Evolutionary conservation across 2,329 filamentous ascomycete species (phyloP).

Genomic region (Reticulascus tulasneorum): DNA sequence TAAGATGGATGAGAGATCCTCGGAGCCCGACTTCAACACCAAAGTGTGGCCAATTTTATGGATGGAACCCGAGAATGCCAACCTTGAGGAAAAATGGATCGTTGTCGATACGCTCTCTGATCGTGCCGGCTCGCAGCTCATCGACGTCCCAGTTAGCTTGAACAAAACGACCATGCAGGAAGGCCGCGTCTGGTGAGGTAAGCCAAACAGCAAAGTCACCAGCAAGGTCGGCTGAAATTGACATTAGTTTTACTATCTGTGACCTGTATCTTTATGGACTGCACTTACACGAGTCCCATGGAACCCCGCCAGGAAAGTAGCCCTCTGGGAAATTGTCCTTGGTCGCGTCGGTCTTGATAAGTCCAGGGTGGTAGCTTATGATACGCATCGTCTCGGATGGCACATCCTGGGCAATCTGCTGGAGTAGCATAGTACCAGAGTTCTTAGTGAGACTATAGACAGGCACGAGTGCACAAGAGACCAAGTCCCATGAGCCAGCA

Average conservation of each 20-base stretch:
- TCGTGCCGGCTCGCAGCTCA: constrained; percentile 22
- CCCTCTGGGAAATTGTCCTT: constrained; percentile 18
- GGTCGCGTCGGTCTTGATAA: constrained; percentile 27
- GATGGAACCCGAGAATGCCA: constrained; percentile 8
- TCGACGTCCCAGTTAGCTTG: constrained; percentile 38
- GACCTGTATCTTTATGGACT: too few species aligned
- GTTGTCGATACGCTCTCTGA: constrained; percentile 9
- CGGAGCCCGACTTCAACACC: too few species aligned
- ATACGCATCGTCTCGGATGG: constrained; percentile 30
- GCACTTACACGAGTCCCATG: too few species aligned
- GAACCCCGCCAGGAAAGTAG: too few species aligned
- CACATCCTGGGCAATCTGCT: constrained; percentile 33
- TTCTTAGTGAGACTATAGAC: constrained; percentile 35
- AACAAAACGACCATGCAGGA: constrained; percentile 34
- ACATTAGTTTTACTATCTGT: constrained; percentile 12
- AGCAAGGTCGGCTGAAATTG: neutral
- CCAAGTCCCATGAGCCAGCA: constrained; percentile 22
- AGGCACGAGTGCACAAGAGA: constrained; percentile 14
- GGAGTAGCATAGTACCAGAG: constrained; percentile 28
- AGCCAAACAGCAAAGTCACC: constrained; percentile 33
- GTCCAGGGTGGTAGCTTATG: constrained; percentile 35
- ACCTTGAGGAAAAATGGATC: constrained; percentile 15
- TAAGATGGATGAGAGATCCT: too few species aligned
- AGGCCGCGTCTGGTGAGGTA: constrained; percentile 30
- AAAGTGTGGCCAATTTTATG: too few species aligned